These are phyloP conservation scores for Polytolypa hystricis DNA, from an alignment of 2,329 filamentous ascomycete species.

Conservation along the genomic window DNA sequence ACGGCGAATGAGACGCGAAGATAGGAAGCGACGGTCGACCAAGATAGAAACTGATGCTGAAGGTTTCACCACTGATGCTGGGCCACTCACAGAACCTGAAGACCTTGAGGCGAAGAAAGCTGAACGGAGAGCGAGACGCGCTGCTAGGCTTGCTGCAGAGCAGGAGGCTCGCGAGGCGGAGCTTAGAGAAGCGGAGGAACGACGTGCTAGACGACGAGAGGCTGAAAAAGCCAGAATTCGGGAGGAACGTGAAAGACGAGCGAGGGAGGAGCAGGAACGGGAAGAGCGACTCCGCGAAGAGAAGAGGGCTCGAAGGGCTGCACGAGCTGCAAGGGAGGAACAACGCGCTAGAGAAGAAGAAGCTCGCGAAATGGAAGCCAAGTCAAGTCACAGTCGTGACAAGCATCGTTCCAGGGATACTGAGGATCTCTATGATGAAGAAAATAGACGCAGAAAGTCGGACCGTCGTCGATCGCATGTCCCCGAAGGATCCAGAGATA, in stretches of 20 bases:
- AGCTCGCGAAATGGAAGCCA: conserved; percentile 18
- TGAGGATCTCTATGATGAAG: conserved; percentile 16
- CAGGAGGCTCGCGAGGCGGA: conserved; percentile 24
- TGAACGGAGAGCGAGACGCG: conserved; percentile 48
- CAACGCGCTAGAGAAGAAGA: conserved; percentile 26
- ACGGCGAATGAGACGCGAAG: conserved; percentile 25
- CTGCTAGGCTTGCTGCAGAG: conserved; percentile 25
- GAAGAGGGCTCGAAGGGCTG: conserved; percentile 48
- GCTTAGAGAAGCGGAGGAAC: conserved; percentile 25
- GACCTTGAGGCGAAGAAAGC: conserved; percentile 52
- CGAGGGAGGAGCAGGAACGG: conserved; percentile 39
- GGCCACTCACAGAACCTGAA: conserved; percentile 33
- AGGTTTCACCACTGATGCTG: conserved; percentile 34
- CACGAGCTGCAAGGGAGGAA: conserved; percentile 26
- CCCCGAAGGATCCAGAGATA: conserved; percentile 19
- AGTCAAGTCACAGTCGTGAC: conserved; percentile 20
- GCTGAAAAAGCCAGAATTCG: conserved; percentile 37
- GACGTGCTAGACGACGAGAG: conserved; percentile 39
- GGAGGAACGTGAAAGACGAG: conserved; percentile 27
- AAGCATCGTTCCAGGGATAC: conserved; percentile 23
- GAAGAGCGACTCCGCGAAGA: conserved; percentile 47
- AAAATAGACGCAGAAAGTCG: conserved; percentile 16
- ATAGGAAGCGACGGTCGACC: conserved; percentile 28
- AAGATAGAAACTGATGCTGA: conserved; percentile 41
- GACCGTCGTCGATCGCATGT: conserved; percentile 24